phyloP scores from a whole-genome alignment of 768 basidiomycete species.

The Amylocystis lapponica region DNA sequence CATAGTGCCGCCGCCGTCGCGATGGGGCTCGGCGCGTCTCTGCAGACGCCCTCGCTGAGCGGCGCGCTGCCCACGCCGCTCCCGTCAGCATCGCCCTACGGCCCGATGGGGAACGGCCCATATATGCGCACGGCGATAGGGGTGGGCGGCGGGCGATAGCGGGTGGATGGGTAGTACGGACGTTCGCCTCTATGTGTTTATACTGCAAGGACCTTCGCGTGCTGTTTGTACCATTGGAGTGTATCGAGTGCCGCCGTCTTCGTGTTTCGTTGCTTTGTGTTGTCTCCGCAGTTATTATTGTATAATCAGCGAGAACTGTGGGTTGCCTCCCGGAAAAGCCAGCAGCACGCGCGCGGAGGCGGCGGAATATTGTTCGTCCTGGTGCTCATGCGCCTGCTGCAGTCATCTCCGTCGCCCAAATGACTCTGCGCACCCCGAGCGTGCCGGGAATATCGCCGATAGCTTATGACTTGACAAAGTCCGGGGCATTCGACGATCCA shows the following conservation, averaged over 20 bases:
- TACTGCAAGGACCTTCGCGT: background rate
- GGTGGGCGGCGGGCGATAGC: constrained; percentile 23
- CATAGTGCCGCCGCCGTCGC: constrained; percentile 30
- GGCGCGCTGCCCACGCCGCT: constrained; percentile 39
- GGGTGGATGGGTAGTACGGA: background rate
- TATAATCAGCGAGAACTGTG: background rate
- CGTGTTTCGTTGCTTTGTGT: background rate
- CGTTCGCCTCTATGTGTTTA: background rate
- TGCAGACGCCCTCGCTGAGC: constrained; percentile 36
- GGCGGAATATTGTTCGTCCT: too few relatives aligned
- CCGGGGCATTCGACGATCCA: too few relatives aligned
- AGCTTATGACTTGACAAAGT: too few relatives aligned
- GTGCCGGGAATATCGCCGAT: too few relatives aligned
- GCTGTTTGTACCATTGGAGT: background rate
- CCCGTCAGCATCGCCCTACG: constrained; percentile 47
- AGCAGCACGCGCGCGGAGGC: too few relatives aligned
- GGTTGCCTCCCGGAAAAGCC: too few relatives aligned
- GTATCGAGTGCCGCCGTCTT: constrained; percentile 1
- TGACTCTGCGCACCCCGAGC: too few relatives aligned
- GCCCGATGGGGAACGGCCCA: constrained; percentile 56
- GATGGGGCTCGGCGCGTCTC: constrained; percentile 40
- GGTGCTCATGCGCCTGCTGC: too few relatives aligned
- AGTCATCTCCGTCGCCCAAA: too few relatives aligned
- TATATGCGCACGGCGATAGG: constrained; percentile 58
- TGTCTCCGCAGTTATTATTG: background rate